phyloP scores from a whole-genome alignment of 192 early-diverging fungal genomes.

The Entrophospora sp. region DNA sequence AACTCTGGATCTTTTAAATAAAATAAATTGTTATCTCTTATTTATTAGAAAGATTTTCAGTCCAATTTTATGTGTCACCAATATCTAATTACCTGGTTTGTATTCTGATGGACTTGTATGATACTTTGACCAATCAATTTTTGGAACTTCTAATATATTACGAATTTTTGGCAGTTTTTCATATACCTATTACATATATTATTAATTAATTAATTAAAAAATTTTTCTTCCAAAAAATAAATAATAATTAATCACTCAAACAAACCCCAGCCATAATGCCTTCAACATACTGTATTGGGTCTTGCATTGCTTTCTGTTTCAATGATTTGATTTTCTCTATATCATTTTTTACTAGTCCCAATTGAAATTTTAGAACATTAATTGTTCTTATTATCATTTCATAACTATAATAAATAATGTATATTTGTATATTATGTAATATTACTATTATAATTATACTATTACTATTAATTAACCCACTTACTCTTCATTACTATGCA shows the following conservation, averaged over 20 bases:
- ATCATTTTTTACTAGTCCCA: neutral
- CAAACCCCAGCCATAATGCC: neutral
- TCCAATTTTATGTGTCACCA: too few relatives aligned
- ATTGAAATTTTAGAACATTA: slow-evolving; percentile 1
- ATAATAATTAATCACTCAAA: neutral
- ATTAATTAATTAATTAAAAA: too few relatives aligned
- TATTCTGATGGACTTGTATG: neutral
- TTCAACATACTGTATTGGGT: neutral
- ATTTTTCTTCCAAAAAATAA: too few relatives aligned
- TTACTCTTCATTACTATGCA: neutral
- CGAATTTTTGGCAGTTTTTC: neutral
- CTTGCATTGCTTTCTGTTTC: neutral
- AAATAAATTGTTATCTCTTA: too few relatives aligned
- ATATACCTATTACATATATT: neutral
- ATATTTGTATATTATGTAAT: neutral
- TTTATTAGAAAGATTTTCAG: too few relatives aligned
- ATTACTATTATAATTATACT: neutral
- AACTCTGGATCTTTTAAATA: too few relatives aligned
- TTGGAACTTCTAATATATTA: neutral
- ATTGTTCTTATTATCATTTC: neutral
- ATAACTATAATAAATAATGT: neutral
- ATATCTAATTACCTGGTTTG: too few relatives aligned
- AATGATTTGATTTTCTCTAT: neutral
- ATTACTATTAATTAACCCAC: neutral
- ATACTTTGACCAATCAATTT: slow-evolving; percentile 1